These are phyloP conservation scores for Glomus cerebriforme DNA, from an alignment of 192 early-diverging fungal species.

Conservation along the genomic window DNA sequence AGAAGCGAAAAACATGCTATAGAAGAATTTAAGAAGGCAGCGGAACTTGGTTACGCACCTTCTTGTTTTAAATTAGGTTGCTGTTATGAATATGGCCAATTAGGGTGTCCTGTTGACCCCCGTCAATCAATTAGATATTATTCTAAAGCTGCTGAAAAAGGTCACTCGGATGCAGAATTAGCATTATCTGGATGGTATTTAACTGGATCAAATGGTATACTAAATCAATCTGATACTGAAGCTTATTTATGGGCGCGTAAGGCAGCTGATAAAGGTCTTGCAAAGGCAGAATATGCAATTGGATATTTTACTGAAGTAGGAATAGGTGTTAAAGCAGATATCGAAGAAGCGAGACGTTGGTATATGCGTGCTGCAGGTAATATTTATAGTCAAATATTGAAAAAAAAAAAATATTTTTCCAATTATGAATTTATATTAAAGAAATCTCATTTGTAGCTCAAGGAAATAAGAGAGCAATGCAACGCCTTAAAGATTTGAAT, in stretches of 20 bases:
- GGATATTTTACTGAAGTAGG: conserved; percentile 94
- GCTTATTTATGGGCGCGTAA: conserved; percentile 98
- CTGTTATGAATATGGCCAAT: conserved; percentile 92
- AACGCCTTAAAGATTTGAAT: conserved; percentile 79
- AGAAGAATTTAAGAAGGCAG: conserved; percentile 90
- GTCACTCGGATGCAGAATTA: conserved; percentile 87
- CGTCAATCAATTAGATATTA: conserved; percentile 95
- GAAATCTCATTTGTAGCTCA: conserved; percentile 47
- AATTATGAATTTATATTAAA: not conserved
- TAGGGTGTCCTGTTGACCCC: conserved; percentile 84
- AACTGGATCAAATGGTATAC: conserved; percentile 86
- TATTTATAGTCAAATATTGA: not conserved
- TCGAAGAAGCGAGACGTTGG: conserved; percentile 88
- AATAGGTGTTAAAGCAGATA: conserved; percentile 75
- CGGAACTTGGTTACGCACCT: conserved; percentile 89
- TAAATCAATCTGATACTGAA: conserved; percentile 89
- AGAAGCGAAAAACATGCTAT: conserved; percentile 86
- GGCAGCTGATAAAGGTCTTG: conserved; percentile 91
- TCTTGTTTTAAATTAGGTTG: conserved; percentile 92
- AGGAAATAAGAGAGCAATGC: conserved; percentile 80
- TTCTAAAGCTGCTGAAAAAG: conserved; percentile 88
- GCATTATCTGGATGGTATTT: conserved; percentile 98
- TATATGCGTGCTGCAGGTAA: conserved; percentile 75
- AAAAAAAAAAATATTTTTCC: not conserved
- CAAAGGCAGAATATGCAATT: conserved; percentile 96